Conservation (phyloP, 768 basidiomycete species). For the Postia placenta region DNA sequence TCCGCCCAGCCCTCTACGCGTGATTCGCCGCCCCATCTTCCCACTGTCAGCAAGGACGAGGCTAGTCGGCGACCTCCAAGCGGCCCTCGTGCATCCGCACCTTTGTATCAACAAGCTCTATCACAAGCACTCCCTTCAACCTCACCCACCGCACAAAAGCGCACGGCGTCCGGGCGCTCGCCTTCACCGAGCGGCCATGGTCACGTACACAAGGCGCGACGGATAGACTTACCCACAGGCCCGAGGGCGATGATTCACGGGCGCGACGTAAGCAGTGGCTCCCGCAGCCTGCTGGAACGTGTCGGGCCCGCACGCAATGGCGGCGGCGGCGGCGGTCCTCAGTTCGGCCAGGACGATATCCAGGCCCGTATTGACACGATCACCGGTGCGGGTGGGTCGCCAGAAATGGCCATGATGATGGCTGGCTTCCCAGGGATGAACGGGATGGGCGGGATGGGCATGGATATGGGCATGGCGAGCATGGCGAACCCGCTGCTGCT, state of each 20-base stretch:
- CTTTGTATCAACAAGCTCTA: constrained; percentile 71
- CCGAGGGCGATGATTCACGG: constrained; percentile 72
- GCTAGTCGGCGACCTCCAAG: constrained; percentile 38
- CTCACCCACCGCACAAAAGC: constrained; percentile 51
- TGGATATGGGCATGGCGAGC: constrained; percentile 64
- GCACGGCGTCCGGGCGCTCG: constrained; percentile 59
- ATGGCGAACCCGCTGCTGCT: constrained; percentile 66
- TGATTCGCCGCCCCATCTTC: constrained; percentile 26
- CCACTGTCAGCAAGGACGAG: constrained; percentile 27
- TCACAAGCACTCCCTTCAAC: constrained; percentile 52
- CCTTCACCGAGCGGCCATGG: constrained; percentile 55
- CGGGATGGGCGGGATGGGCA: constrained; percentile 28
- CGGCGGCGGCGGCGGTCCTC: constrained; percentile 11
- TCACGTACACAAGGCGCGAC: constrained; percentile 59
- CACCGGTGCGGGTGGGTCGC: constrained; percentile 41
- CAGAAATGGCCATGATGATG: constrained; percentile 47
- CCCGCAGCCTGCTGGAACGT: constrained; percentile 74
- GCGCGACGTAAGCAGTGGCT: constrained; percentile 19
- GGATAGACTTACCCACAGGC: constrained; percentile 75
- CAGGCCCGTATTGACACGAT: constrained; percentile 78
- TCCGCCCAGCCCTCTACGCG: constrained; percentile 26
- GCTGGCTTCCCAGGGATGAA: constrained; percentile 19
- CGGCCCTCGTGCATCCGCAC: constrained; percentile 44
- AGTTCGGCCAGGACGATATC: constrained; percentile 48
- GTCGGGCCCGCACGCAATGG: constrained; percentile 43